Evolutionary conservation across 2,329 filamentous ascomycete genomes (phyloP), one percentile per base, ranked within the genome.

Genomic region (Penicillium sp.): DNA sequence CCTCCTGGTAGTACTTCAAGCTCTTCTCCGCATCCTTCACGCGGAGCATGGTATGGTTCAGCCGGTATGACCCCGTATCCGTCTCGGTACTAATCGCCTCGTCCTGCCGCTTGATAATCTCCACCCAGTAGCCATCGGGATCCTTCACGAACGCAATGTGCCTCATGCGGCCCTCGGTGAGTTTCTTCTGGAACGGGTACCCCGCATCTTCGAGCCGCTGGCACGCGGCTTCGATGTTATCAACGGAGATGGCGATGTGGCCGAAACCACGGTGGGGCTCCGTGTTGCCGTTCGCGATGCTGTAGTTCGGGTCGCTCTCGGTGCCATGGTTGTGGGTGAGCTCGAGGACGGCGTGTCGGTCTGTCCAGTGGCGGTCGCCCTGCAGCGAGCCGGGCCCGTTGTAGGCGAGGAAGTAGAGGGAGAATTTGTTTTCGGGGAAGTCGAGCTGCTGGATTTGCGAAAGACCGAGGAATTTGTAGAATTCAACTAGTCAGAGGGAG

Each of bases 321-420:
- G 93, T 97, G 73, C 95, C 95, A 78, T 97, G 93, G 77, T 90
- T 90, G 79, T 90, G 87, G 7, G 86, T 89, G 66, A 99, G 85
- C 79, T 99, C 95, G 67, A 99, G 88, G 46, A 98, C 85, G 51
- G 92, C 95, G 78, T 96, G 90, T 58, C 95, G 90, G 78, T 97
- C 92, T 6, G 85, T 87, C 82, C 90, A 93, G 73, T 89, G 86
- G 66, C 88, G 88, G 71, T 89, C 90, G 61, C 86, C 83, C 9
- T 91, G 95, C n/a, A 87, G 81, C 15, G 94, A 90, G 44, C 86
- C 83, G 9, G 92, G 87, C 35, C 87, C 86, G 75, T 97, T 90
- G 80, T 96, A 98, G 63, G 90, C 93, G 63, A 99, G 85, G 81
- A 98, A 98, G 84, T 98, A 98, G 30, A 97, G 87, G 72, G 95